These are phyloP conservation scores for Pseudopithomyces maydicus DNA, from an alignment of 2,329 filamentous ascomycete species.

Conservation along the genomic window DNA sequence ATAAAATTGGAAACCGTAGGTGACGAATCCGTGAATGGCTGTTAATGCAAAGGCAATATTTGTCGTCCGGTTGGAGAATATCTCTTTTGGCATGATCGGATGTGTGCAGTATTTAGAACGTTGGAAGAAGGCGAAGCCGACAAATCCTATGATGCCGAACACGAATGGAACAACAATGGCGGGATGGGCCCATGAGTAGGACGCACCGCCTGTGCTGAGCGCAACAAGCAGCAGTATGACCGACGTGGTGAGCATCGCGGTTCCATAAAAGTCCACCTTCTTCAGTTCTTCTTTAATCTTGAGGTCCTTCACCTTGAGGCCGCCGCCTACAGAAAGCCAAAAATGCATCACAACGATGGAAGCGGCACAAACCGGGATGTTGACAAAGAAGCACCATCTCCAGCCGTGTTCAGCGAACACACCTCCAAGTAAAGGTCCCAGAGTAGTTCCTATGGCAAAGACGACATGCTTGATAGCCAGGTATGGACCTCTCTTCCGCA, in stretches of 20 bases:
- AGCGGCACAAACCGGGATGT: conserved; percentile 38
- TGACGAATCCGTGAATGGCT: conserved; percentile 36
- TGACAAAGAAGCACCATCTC: conserved; percentile 54
- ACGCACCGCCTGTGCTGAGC: conserved; percentile 52
- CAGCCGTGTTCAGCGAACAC: conserved; percentile 45
- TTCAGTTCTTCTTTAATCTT: conserved; percentile 22
- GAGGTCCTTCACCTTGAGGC: conserved; percentile 15
- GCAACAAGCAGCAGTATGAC: conserved; percentile 50
- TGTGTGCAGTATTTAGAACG: conserved; percentile 31
- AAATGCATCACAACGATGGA: conserved; percentile 32
- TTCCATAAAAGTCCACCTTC: conserved; percentile 53
- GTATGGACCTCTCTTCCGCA: conserved; percentile 52
- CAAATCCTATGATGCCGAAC: conserved; percentile 49
- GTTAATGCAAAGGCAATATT: conserved; percentile 41
- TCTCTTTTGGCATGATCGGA: conserved; percentile 48
- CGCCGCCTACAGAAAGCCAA: conserved; percentile 35
- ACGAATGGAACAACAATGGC: conserved; percentile 52
- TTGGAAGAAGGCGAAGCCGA: conserved; percentile 48
- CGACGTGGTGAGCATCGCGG: conserved; percentile 47
- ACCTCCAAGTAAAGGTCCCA: conserved; percentile 39
- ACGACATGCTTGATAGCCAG: conserved; percentile 32
- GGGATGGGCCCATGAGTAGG: conserved; percentile 49
- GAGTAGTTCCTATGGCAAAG: conserved; percentile 30
- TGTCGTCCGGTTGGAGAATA: conserved; percentile 53
- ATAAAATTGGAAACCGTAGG: conserved; percentile 33